Evolutionary conservation across 2,329 filamentous ascomycete genomes (phyloP), one percentile per base, ranked within the genome.

Genomic region (Clathrospora elynae): DNA sequence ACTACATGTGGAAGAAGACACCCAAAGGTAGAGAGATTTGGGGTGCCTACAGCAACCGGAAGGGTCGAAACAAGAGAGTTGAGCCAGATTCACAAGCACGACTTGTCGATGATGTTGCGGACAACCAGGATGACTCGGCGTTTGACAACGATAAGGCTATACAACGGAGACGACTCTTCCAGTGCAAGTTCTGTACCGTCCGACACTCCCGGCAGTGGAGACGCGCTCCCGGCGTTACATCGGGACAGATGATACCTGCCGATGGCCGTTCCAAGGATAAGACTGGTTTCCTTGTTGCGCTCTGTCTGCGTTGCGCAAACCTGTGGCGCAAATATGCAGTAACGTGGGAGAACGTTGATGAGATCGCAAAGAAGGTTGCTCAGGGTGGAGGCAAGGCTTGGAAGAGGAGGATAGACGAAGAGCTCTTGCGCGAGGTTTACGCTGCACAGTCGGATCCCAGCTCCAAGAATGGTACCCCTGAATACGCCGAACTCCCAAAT

Each of bases 1-100:
- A 97, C 71, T 99, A 99, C 68, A 88, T 88, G 54, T 99, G 93
- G 93, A 99, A 99, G 74, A 97, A 97, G 72, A 90, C 90, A 0
- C 80, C 86, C 2, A 84, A 86, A 45, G 93, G 93, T 26, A 85
- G 82, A 64, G 84, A 93, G 58, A 84, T 99, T 14, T 96, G 93
- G 91, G 90, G 90, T 46, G 88, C 85, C 53, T 96, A 87, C 60
- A 84, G 88, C 35, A 90, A 88, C 8, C 83, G 92, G 31, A 95
- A 95, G 66, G 88, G 89, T 42, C 95, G 92, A 70, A 96, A 93
- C 71, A 89, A 95, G 63, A 86, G 84, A 58, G 81, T 71, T 12
- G 61, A 71, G 14, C 67, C 71, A 20, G 73, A 72, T 42, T 51
- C 72, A 31, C 86, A 84, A 32, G 83, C 83, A 19, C 95, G 93